Evolutionary conservation across 208 protist genomes (phyloP), one percentile per base, ranked within the genome.

Genomic region (Crithidia mellificae): DNA sequence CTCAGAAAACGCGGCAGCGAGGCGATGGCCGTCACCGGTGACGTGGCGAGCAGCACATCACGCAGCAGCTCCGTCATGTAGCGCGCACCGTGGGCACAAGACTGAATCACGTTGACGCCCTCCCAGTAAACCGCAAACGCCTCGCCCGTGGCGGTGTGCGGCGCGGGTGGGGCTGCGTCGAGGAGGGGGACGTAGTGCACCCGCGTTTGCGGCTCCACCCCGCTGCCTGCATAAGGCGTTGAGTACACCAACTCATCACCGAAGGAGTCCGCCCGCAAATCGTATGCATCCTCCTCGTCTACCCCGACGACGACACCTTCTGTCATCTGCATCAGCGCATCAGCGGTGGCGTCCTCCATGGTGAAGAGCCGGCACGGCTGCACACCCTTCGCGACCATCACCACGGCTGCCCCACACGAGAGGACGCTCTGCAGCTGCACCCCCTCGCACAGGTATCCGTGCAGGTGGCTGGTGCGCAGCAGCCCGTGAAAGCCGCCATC

Each of bases 1-100:
- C 80, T 87, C 36, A 84, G 38, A 20, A 90, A 69, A 22, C 80
- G 74, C 4, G 84, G 80, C 41, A 93, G 57, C 0, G 68, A 75
- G 30, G 63, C 50, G 24, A 74, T 52, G 17, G 51, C 52, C 20
- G 58, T 43, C 25, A 83, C 25, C 1, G 72, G 77, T 6, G 68
- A 43, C 8, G 68, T 53, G 20, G 70, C 53, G 27, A 54, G 44
- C 36, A 81, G 61, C 14, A 72, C 62, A 30, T 80, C 74, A 34
- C 64, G 58, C 41, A 93, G 72, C 25, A 72, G 30, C 27, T 72
- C 69, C 2, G 58, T 30, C 63, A 81, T 74, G 50, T 69, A 32
- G 17, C 39, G 55, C 38, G 68, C 49, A 2, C 67, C 72, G 51
- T 75, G 68, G 12, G 67, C 63, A 41, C 66, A 68, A 19, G 73